These are phyloP conservation scores for Globisporangium carolinianum DNA, from an alignment of 352 stramenopile genomes.

Conservation along the genomic window DNA sequence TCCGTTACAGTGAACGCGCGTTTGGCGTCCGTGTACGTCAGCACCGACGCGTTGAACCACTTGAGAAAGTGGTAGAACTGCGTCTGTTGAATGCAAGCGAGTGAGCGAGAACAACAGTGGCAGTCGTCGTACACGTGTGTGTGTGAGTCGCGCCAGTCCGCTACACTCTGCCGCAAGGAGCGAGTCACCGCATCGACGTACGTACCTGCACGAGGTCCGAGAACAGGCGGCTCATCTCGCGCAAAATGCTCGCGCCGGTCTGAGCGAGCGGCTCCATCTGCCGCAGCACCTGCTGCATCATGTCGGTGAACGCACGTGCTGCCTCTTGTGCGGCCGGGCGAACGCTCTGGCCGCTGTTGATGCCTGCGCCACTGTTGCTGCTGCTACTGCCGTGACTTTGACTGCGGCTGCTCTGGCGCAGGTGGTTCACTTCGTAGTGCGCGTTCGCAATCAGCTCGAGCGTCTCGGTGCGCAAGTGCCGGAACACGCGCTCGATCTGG, in stretches of 20 bases:
- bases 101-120: neutral
- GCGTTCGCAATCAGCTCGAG: slow-evolving; percentile 46
- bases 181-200: neutral
- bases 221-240: slow-evolving; percentile 66
- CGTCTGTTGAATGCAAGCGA: slow-evolving; percentile 17
- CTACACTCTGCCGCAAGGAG: neutral
- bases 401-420: slow-evolving; percentile 23
- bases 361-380: neutral
- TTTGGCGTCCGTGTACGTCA: slow-evolving; percentile 69
- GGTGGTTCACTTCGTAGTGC: slow-evolving; percentile 38
- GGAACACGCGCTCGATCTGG: slow-evolving; percentile 74
- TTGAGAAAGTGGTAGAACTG: slow-evolving; percentile 80
- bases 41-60: slow-evolving; percentile 63
- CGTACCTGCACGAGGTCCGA: slow-evolving; percentile 71
- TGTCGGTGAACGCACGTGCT: slow-evolving; percentile 50
- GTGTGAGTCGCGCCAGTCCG: too few relatives aligned
- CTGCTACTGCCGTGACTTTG: slow-evolving; percentile 14
- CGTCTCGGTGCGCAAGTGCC: slow-evolving; percentile 47
- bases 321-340: slow-evolving; percentile 47
- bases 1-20: slow-evolving; percentile 28
- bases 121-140: neutral
- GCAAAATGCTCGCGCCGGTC: slow-evolving; percentile 53
- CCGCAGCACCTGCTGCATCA: slow-evolving; percentile 72
- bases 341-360: slow-evolving; percentile 30
- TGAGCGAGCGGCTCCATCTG: slow-evolving; percentile 76